phyloP scores from a whole-genome alignment of 2,329 filamentous ascomycete species.

The Aspergillus pseudotamarii region DNA sequence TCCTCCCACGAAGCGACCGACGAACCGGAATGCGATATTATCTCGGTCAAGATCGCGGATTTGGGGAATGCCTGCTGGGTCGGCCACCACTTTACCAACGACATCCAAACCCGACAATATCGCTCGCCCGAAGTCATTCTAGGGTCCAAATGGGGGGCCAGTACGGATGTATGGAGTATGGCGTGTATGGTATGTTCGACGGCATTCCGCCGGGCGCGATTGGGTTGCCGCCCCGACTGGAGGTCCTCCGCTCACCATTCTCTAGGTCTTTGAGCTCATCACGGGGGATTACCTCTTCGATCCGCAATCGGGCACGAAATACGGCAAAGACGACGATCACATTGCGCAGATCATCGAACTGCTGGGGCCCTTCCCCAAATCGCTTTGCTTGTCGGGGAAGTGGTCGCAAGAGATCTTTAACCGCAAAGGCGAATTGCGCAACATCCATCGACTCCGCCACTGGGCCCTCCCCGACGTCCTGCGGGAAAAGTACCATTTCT shows the following conservation, averaged over 20 bases:
- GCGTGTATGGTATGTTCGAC: conserved; percentile 82
- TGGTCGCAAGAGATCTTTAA: conserved; percentile 99
- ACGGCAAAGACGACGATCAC: conserved; percentile 98
- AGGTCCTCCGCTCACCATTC: neutral
- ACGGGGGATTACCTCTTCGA: conserved; percentile 99
- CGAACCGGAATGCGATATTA: conserved; percentile 64
- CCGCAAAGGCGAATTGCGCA: conserved; percentile 91
- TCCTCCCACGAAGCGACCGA: conserved; percentile 40
- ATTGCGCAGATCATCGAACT: conserved; percentile 99
- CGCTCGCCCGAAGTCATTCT: conserved; percentile 95
- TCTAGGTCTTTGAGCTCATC: conserved; percentile 86
- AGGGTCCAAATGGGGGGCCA: conserved; percentile 98
- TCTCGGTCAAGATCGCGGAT: conserved; percentile 98
- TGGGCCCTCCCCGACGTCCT: conserved; percentile 94
- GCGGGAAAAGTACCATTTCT: conserved; percentile 95
- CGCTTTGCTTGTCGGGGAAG: conserved; percentile 87
- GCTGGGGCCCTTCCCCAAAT: conserved; percentile 89
- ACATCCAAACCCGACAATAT: conserved; percentile 98
- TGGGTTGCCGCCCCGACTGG: neutral
- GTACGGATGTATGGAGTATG: conserved; percentile 99
- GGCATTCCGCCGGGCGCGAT: neutral
- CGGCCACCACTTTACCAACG: conserved; percentile 97
- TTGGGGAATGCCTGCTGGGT: conserved; percentile 98
- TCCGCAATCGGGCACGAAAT: conserved; percentile 96
- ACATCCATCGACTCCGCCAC: conserved; percentile 93